Conservation (phyloP, 2,329 filamentous ascomycete species). For the Penicillium corylophilum region DNA sequence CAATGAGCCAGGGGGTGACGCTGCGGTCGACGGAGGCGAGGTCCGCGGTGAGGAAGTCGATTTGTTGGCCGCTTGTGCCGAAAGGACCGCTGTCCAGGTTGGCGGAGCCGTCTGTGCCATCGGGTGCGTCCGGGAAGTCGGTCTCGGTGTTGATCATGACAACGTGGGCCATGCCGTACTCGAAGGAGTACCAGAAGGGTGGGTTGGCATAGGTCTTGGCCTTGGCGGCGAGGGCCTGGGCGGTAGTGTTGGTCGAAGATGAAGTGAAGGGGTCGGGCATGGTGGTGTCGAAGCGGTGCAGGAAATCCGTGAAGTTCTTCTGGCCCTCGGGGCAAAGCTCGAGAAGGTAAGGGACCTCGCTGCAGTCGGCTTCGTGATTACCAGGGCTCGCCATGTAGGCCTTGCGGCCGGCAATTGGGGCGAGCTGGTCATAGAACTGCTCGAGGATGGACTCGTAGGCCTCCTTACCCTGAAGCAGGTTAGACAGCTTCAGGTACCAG, state of each 20-base stretch:
- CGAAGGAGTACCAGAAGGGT: constrained; percentile 61
- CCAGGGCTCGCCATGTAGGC: constrained; percentile 58
- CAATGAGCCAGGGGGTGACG: constrained; percentile 56
- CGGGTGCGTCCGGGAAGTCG: constrained; percentile 54
- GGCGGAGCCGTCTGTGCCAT: constrained; percentile 43
- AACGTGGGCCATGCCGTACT: constrained; percentile 58
- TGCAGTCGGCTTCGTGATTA: constrained; percentile 60
- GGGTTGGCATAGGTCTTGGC: constrained; percentile 50
- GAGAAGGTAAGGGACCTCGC: constrained; percentile 26
- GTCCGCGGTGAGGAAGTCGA: constrained; percentile 56
- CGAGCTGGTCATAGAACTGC: constrained; percentile 57
- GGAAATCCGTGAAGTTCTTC: constrained; percentile 61
- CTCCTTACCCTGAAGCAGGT: constrained; percentile 49
- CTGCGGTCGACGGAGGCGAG: constrained; percentile 56
- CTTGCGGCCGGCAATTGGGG: constrained; percentile 55
- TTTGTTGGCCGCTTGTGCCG: constrained; percentile 50
- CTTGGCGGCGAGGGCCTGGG: constrained; percentile 47
- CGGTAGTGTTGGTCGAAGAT: constrained; percentile 44
- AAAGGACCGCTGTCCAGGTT: constrained; percentile 52
- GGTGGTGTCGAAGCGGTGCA: constrained; percentile 54
- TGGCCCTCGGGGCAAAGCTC: constrained; percentile 47
- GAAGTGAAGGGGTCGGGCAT: constrained; percentile 55
- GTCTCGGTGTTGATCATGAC: constrained; percentile 59
- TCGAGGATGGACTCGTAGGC: constrained; percentile 60
- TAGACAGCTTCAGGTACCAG: constrained; percentile 51